Evolutionary conservation across 2,329 filamentous ascomycete genomes (phyloP).

Genomic region (Ophidiomyces ophidiicola): DNA sequence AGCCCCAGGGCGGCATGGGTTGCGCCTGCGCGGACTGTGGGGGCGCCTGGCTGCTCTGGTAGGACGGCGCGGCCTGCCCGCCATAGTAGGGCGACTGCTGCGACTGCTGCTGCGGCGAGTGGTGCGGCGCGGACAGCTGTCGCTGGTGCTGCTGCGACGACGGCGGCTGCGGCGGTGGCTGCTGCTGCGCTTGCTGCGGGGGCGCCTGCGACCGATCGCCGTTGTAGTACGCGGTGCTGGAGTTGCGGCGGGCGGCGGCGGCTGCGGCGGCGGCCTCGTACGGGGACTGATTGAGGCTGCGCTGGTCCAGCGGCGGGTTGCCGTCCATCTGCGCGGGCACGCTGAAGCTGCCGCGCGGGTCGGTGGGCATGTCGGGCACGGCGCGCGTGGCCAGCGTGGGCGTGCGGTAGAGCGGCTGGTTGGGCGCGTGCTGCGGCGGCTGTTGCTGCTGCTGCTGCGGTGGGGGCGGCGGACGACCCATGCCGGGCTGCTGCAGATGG

Average conservation of each 20-base stretch:
- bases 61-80: background rate
- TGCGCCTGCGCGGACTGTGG: background rate
- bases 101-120: constrained; percentile 4
- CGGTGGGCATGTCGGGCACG: constrained; percentile 26
- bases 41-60: background rate
- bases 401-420: constrained; percentile 27
- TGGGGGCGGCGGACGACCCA: constrained; percentile 26
- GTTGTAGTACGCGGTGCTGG: constrained; percentile 27
- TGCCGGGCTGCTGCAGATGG: constrained; percentile 25
- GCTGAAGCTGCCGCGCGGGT: constrained; percentile 29
- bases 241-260: constrained; percentile 26
- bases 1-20: too few species aligned
- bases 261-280: constrained; percentile 20
- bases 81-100: constrained; percentile 4
- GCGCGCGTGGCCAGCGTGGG: constrained; percentile 30
- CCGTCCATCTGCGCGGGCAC: constrained; percentile 23
- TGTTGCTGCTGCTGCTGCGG: too few species aligned
- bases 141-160: constrained; percentile 10
- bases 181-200: constrained; percentile 16
- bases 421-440: constrained; percentile 24
- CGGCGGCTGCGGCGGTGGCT: constrained; percentile 10
- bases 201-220: constrained; percentile 22
- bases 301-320: constrained; percentile 16
- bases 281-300: constrained; percentile 12
- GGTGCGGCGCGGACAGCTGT: constrained; percentile 1